A percentile compares a stretch with the other conserved stretches of the same genome.
Conservation (phyloP, 1,139 yeast species). For the Candida tropicalis region DNA sequence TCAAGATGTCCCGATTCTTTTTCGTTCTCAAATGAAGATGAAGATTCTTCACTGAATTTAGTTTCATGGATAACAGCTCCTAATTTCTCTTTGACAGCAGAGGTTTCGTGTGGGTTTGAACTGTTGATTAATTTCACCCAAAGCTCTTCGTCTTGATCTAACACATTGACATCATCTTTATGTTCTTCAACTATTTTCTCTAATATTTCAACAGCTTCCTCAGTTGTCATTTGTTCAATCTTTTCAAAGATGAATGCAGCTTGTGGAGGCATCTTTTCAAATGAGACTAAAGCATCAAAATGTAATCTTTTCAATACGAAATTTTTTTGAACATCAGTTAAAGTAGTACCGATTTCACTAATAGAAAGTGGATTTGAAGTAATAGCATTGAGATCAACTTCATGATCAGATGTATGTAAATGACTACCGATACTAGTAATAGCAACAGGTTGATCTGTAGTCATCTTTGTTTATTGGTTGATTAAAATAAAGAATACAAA, state of each 20-base stretch:
- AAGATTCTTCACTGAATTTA: no score
- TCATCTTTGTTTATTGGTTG: no score
- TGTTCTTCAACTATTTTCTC: conserved; percentile 21
- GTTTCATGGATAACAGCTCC: no score
- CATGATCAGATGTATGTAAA: conserved; percentile 14
- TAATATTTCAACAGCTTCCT: conserved; percentile 26
- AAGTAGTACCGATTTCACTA: conserved; percentile 25
- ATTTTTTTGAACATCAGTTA: conserved; percentile 29
- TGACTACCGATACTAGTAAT: conserved; percentile 7
- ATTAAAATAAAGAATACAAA: no score
- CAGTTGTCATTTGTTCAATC: conserved; percentile 22
- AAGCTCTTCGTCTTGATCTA: conserved; percentile 7
- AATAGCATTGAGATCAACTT: conserved; percentile 22
- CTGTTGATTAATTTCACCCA: conserved; percentile 8
- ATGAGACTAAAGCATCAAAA: conserved; percentile 26
- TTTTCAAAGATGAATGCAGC: conserved; percentile 34
- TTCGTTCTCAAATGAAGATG: no score
- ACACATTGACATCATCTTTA: conserved; percentile 22
- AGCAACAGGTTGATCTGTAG: no score
- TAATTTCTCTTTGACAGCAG: no score
- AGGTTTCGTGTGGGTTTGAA: background rate
- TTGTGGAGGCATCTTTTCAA: conserved; percentile 30
- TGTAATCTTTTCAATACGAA: conserved; percentile 29
- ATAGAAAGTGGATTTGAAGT: conserved; percentile 24
- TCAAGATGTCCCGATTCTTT: background rate